These are phyloP conservation scores for Plasmodium gaboni DNA, from an alignment of 169 alveolate species.

Conservation along the genomic window DNA sequence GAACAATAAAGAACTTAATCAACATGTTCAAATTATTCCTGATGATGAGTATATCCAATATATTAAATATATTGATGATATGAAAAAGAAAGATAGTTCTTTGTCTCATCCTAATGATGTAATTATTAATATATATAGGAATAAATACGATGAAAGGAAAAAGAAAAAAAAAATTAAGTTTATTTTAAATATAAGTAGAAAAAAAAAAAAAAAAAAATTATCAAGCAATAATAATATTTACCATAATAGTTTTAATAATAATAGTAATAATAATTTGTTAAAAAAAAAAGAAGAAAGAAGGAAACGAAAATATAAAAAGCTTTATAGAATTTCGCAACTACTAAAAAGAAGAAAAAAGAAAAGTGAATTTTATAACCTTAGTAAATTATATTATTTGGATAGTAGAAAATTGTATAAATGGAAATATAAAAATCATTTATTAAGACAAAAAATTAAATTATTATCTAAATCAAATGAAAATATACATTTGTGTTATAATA, in stretches of 20 bases:
- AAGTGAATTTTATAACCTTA: constrained; percentile 23
- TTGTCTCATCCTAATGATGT: constrained; percentile 26
- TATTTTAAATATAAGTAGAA: background rate
- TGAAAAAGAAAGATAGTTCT: constrained; percentile 6
- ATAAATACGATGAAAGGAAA: constrained; percentile 22
- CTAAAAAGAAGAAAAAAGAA: constrained; percentile 5
- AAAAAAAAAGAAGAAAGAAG: constrained; percentile 9
- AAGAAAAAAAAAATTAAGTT: background rate
- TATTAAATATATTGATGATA: background rate
- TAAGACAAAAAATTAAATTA: constrained; percentile 36
- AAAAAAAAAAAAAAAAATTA: background rate
- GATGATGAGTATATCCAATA: background rate
- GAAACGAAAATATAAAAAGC: constrained; percentile 3
- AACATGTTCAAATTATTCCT: no score
- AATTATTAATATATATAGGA: constrained; percentile 26
- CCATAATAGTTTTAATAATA: background rate
- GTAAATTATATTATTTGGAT: constrained; percentile 35
- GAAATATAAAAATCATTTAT: constrained; percentile 38
- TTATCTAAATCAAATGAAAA: constrained; percentile 21
- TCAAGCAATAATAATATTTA: background rate
- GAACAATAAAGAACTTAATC: no score
- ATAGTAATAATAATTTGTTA: background rate
- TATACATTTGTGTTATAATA: constrained; percentile 41
- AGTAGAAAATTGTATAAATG: constrained; percentile 29
- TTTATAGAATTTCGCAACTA: constrained; percentile 1